Percentiles rank a stretch among this genome's conserved stretches.
These are phyloP conservation scores for Cicer cuneatum DNA, from an alignment of 306 rosid genomes.

Conservation along the genomic window DNA sequence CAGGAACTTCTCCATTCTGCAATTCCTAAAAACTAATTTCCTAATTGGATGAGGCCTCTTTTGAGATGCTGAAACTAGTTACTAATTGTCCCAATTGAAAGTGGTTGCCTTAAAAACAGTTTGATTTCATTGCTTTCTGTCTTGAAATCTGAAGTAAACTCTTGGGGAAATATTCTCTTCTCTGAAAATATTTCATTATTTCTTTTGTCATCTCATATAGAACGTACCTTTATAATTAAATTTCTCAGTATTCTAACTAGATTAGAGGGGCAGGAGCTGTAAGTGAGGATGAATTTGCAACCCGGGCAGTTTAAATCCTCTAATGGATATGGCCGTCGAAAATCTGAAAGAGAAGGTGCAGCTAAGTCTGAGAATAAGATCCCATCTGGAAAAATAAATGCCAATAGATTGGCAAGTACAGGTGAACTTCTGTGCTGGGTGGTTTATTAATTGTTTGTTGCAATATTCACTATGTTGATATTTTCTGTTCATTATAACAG, in stretches of 20 bases:
- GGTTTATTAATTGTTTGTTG: conserved; percentile 15
- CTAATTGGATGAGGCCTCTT: background rate
- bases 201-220: conserved; percentile 18
- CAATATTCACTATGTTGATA: conserved; percentile 36
- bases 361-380: conserved; percentile 64
- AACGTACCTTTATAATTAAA: conserved; percentile 32
- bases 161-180: background rate
- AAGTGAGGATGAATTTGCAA: conserved; percentile 73
- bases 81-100: background rate
- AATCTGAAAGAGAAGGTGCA: conserved; percentile 73
- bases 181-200: too few relatives aligned
- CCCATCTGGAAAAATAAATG: conserved; percentile 65
- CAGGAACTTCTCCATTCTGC: background rate
- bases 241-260: conserved; percentile 39
- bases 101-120: background rate
- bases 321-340: conserved; percentile 86
- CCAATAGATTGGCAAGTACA: conserved; percentile 58
- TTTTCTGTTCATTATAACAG: conserved; percentile 45
- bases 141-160: background rate
- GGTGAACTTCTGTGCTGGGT: conserved; percentile 50
- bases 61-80: background rate
- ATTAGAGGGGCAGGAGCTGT: conserved; percentile 55
- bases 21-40: background rate
- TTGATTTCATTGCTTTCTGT: background rate
- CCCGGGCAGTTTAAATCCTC: conserved; percentile 64